Percentiles rank a stretch among this genome's conserved stretches.
These are phyloP conservation scores for Alternaria arborescens DNA, from an alignment of 2,329 filamentous ascomycete species.

Conservation along the genomic window DNA sequence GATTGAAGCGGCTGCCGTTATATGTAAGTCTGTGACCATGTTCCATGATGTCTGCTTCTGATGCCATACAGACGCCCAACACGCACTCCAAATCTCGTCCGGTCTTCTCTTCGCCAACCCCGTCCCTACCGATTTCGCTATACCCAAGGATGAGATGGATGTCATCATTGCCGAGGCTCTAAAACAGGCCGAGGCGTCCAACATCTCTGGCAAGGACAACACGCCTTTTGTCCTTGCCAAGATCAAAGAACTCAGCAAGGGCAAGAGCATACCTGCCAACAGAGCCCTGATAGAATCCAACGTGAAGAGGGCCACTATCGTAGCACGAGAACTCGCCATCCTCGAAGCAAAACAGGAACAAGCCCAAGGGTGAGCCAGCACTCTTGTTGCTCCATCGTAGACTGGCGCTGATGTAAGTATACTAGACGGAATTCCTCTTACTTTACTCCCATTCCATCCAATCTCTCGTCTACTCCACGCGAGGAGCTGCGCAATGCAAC, in stretches of 20 bases:
- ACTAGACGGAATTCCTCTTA: constrained; percentile 36
- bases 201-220: constrained; percentile 75
- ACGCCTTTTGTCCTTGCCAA: constrained; percentile 84
- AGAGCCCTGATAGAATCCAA: constrained; percentile 73
- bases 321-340: constrained; percentile 69
- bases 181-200: constrained; percentile 45
- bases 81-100: constrained; percentile 74
- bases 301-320: constrained; percentile 69
- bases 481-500: constrained; percentile 25
- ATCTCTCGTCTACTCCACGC: constrained; percentile 20
- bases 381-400: constrained; percentile 37
- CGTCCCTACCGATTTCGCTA: constrained; percentile 73
- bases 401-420: constrained; percentile 52
- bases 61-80: constrained; percentile 69
- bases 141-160: constrained; percentile 65
- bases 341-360: constrained; percentile 55
- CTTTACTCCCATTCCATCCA: constrained; percentile 34
- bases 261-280: constrained; percentile 77
- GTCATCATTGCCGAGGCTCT: constrained; percentile 53
- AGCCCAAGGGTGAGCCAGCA: constrained; percentile 51
- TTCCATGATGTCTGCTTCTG: not conserved
- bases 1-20: constrained; percentile 86
- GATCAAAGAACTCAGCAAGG: constrained; percentile 79
- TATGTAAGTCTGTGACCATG: constrained; percentile 61
- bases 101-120: constrained; percentile 91